Conservation (phyloP, 805 yeast genomes). For the Candida takata region DNA sequence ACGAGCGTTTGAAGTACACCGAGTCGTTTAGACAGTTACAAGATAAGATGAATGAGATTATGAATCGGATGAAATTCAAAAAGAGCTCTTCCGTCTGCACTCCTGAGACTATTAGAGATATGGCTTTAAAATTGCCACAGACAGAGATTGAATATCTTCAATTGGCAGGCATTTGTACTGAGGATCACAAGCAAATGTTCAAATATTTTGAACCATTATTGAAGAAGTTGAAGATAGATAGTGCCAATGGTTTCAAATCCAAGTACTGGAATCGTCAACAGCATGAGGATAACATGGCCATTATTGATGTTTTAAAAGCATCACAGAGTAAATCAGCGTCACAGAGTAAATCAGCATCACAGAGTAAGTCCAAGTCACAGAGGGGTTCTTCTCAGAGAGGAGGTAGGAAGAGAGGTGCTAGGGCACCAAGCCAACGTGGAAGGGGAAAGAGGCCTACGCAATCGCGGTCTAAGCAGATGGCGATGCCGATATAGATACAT, state of each 20-base stretch:
- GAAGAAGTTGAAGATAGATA: constrained; percentile 12
- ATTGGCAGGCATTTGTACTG: constrained; percentile 27
- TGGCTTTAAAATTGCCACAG: constrained; percentile 50
- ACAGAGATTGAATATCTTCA: constrained; percentile 38
- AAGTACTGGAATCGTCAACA: constrained; percentile 13
- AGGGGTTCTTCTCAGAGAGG: neutral
- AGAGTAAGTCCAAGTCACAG: neutral
- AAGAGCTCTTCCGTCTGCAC: constrained; percentile 30
- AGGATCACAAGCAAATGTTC: constrained; percentile 26
- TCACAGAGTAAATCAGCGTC: constrained; percentile 13
- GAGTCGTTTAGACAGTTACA: constrained; percentile 26
- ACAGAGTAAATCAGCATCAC: constrained; percentile 3
- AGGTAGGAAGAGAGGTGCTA: neutral
- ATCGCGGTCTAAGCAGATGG: neutral
- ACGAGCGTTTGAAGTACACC: constrained; percentile 15
- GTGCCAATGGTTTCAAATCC: constrained; percentile 13
- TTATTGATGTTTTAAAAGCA: constrained; percentile 19
- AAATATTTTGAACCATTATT: constrained; percentile 33
- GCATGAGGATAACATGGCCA: constrained; percentile 10
- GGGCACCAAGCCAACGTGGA: neutral
- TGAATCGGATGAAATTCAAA: constrained; percentile 32
- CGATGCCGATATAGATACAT: constrained; percentile 1
- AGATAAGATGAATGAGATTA: constrained; percentile 34
- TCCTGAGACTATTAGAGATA: constrained; percentile 39
- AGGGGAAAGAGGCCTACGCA: neutral